Base-by-base conservation (phyloP, 139 green algal species). In the Trebouxia sp. region DNA sequence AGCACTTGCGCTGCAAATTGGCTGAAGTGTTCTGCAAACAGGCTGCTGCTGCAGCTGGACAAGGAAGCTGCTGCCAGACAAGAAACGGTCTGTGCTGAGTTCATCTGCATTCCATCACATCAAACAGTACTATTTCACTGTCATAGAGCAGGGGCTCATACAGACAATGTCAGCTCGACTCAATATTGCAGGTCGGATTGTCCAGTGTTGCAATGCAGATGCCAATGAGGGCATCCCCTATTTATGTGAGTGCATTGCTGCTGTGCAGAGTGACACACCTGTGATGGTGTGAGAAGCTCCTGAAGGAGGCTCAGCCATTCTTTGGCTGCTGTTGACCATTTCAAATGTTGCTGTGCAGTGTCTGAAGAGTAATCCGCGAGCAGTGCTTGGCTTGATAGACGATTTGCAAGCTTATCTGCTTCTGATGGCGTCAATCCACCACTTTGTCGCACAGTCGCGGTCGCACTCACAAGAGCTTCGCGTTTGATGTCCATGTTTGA, bases 21-120 rank as follows among this genome's bases (percentile, higher is more conserved):
- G 28, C 14, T 72, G 62, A 45, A 72, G 35, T 72, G 35, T 35
- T 72, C 62, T 6, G 43, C 62, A 45, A 72, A 72, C 11, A 72
- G 15, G 15, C 62, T 72, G 62, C 12, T 24, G 62, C 35, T 72
- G 62, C 62, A 45, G 37, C n/a, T 28, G 24, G 6, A 45, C 3
- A 72, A 8, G 17, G 62, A 42, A 30, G 62, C 62, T 45, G 35
- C 11, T 45, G 62, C 62, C 62, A 72, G 5, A 9, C 32, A 26
- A 42, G 32, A 72, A 30, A 35, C 62, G 8, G 24, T 4, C 35
- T 43, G 35, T 22, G 32, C 11, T 17, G 14, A 45, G 35, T 9
- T 72, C 7, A 43, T 41, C 62, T 72, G 62, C 32, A 72, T 28
- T 0, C 42, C 26, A 12, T n/a, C 55, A 38, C n/a, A 66, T 39